Conservation (phyloP, 1,139 yeast genomes). For the Hyphopichia pseudoburtonii region DNA sequence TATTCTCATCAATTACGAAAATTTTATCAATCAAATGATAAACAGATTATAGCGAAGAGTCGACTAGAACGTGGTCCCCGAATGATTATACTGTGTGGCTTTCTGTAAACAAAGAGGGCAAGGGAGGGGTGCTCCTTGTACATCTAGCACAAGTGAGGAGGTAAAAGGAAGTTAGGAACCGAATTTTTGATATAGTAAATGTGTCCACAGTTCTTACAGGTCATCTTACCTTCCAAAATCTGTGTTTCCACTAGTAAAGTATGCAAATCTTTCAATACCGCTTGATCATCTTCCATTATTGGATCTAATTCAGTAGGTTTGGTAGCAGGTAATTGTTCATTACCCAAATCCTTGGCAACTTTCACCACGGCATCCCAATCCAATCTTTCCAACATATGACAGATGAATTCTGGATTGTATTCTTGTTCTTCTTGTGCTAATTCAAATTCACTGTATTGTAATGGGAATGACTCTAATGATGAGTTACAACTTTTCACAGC, state of each 20-base stretch:
- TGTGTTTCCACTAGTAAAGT: conserved; percentile 78
- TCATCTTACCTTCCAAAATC: conserved; percentile 85
- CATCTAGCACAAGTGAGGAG: conserved; percentile 78
- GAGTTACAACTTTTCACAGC: conserved; percentile 81
- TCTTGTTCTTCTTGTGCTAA: conserved; percentile 78
- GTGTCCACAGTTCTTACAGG: conserved; percentile 83
- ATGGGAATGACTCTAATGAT: conserved; percentile 77
- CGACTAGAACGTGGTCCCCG: no score
- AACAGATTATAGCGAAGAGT: no score
- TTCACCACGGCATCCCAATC: conserved; percentile 83
- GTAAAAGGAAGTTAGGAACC: conserved; percentile 89
- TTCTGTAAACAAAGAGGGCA: no score
- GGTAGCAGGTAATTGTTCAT: conserved; percentile 57
- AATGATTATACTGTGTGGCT: no score
- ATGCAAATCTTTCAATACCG: conserved; percentile 73
- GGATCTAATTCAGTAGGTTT: conserved; percentile 65
- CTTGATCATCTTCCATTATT: conserved; percentile 58
- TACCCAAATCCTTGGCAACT: conserved; percentile 79
- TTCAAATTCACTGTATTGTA: conserved; percentile 69
- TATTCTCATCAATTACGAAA: no score
- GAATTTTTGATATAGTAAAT: conserved; percentile 87
- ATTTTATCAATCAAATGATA: no score
- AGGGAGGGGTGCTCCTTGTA: no score
- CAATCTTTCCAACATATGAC: conserved; percentile 74
- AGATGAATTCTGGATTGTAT: conserved; percentile 77